phyloP scores from a whole-genome alignment of 495 filamentous ascomycete species.

The Usnea hakonensis region DNA sequence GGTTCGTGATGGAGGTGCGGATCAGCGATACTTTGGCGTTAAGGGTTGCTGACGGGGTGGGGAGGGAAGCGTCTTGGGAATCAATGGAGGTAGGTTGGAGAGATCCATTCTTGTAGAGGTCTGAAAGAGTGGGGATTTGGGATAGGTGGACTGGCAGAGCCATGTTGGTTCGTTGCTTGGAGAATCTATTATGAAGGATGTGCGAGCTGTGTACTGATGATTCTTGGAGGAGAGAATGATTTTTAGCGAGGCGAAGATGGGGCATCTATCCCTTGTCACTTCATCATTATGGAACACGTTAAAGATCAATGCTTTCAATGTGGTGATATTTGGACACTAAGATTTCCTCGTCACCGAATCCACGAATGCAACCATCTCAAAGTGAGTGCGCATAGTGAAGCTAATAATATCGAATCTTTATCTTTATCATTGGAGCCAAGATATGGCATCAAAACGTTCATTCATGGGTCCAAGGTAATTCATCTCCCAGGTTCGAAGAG shows the following conservation, averaged over 20 bases:
- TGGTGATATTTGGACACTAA: too few species aligned
- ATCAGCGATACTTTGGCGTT: conserved; percentile 69
- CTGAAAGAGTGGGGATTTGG: conserved; percentile 58
- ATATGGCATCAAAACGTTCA: not conserved
- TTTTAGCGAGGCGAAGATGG: not conserved
- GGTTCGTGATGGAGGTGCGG: conserved; percentile 73
- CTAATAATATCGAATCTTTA: not conserved
- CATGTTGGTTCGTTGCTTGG: conserved; percentile 2
- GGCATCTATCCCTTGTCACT: not conserved
- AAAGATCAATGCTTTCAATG: too few species aligned
- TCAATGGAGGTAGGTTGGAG: conserved; percentile 28
- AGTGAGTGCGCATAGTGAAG: not conserved
- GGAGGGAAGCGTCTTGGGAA: conserved; percentile 6
- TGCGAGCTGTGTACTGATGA: not conserved
- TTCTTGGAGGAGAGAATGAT: not conserved
- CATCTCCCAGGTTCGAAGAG: not conserved
- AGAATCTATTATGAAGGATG: not conserved
- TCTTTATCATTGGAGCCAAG: not conserved
- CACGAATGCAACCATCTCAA: not conserved
- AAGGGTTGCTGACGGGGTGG: conserved; percentile 41
- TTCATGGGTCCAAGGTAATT: not conserved
- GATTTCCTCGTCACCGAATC: too few species aligned
- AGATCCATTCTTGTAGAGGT: conserved; percentile 47
- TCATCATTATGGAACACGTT: too few species aligned
- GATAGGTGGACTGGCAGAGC: conserved; percentile 23